A percentile compares a stretch with the other conserved stretches of the same genome.
phyloP scores from a whole-genome alignment of 2,329 filamentous ascomycete species.

The Curvularia eragrostidis region DNA sequence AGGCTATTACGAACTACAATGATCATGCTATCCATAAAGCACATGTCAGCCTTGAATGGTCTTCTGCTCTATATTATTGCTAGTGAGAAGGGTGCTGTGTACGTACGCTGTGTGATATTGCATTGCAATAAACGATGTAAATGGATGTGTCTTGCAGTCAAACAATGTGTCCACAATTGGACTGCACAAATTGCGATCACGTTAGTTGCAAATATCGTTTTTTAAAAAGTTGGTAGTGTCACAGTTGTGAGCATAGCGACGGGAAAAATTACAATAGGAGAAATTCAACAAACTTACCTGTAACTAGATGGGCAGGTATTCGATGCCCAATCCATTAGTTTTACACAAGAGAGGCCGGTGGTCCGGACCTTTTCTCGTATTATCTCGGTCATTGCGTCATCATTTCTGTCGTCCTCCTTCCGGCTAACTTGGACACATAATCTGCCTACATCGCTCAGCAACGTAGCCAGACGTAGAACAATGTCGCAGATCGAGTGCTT shows the following conservation, averaged over 20 bases:
- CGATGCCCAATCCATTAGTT: background rate
- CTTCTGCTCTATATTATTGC: background rate
- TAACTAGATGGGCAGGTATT: background rate
- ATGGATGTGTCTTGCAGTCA: background rate
- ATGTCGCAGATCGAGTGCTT: background rate
- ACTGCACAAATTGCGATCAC: background rate
- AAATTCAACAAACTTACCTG: background rate
- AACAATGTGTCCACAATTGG: background rate
- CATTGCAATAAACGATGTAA: conserved; percentile 1
- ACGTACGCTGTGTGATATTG: conserved; percentile 2
- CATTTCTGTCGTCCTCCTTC: background rate
- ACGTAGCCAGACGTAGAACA: background rate
- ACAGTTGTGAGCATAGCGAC: background rate
- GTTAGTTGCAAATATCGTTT: background rate
- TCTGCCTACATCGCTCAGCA: background rate
- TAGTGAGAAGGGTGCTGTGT: background rate
- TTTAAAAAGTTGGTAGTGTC: background rate
- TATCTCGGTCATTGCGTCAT: background rate
- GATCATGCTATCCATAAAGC: background rate
- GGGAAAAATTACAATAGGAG: background rate
- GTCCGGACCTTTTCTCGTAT: background rate
- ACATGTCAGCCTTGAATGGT: background rate
- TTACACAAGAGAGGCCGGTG: background rate
- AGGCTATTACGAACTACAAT: background rate
- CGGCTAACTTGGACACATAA: background rate